These are phyloP conservation scores for Melampsora abietis-canadensis DNA, from an alignment of 1,284 basidiomycete species.

Conservation along the genomic window DNA sequence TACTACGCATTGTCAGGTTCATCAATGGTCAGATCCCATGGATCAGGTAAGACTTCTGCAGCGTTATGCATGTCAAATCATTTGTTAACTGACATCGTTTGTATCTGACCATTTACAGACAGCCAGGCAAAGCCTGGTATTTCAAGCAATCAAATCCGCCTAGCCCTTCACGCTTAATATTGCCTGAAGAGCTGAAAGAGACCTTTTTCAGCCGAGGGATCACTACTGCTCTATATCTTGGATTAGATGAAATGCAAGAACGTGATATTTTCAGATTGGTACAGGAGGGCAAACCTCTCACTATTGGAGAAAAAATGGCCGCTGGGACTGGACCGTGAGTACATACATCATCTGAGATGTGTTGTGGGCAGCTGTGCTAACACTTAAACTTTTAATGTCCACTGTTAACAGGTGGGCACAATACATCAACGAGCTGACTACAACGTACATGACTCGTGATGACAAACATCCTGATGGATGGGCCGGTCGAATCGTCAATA, in stretches of 20 bases:
- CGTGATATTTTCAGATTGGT: conserved; percentile 43
- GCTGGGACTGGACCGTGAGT: conserved; percentile 40
- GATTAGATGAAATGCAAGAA: conserved; percentile 37
- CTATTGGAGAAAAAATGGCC: conserved; percentile 40
- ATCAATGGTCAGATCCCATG: conserved; percentile 38
- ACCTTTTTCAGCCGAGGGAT: conserved; percentile 30
- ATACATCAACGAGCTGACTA: conserved; percentile 18
- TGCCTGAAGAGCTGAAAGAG: conserved; percentile 34
- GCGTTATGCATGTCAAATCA: no score
- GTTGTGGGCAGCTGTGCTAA: no score
- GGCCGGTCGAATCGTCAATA: conserved; percentile 36
- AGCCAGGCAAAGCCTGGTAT: conserved; percentile 27
- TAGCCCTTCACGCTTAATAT: conserved; percentile 14
- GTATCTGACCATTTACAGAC: background rate
- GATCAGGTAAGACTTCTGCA: conserved; percentile 18
- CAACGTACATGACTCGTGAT: conserved; percentile 29
- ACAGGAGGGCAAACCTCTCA: conserved; percentile 40
- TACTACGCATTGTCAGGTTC: conserved; percentile 7
- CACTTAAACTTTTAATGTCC: background rate
- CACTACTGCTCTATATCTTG: conserved; percentile 33
- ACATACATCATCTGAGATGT: background rate
- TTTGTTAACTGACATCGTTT: background rate
- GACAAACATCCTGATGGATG: conserved; percentile 34
- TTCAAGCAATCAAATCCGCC: conserved; percentile 39
- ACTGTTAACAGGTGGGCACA: conserved; percentile 18